Evolutionary conservation across 2,329 filamentous ascomycete genomes (phyloP), one percentile per base, ranked within the genome.

Genomic region (Metarhizium album): DNA sequence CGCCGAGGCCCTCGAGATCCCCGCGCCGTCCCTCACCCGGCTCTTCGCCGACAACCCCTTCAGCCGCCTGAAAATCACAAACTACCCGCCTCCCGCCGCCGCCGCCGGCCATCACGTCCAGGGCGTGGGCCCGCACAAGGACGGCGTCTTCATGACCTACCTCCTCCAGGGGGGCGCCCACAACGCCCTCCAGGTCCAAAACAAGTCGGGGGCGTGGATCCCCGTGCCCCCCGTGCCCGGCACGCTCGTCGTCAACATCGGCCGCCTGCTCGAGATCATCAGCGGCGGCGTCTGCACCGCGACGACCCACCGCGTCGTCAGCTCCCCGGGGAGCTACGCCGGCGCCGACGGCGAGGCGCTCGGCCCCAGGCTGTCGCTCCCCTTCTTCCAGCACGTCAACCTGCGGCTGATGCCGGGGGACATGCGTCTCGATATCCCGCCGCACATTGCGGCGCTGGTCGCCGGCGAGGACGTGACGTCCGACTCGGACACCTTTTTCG

Each of bases 61-160:
- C n/a, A n/a, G n/a, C n/a, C n/a, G n/a, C n/a, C n/a, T n/a, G n/a
- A n/a, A n/a, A n/a, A n/a, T n/a, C n/a, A n/a, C n/a, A n/a, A n/a
- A n/a, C n/a, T n/a, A n/a, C n/a, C n/a, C n/a, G n/a, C n/a, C n/a
- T n/a, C n/a, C n/a, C n/a, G n/a, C n/a, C n/a, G n/a, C n/a, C n/a
- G n/a, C n/a, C n/a, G n/a, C n/a, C n/a, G n/a, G n/a, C n/a, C n/a
- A n/a, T n/a, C n/a, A n/a, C n/a, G n/a, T 27, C 9, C 78, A 82
- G 62, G 79, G 79, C 1, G 78, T 83, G 1, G 80, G 79, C 0
- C 74, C 80, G 1, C 79, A 83, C 64, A 82, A 82, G 57, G 78
- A 81, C 60, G 82, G 75, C 0, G 81, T 78, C 0, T 83, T 78
- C 78, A 79, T 80, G 67, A 83, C 80, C 0, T 83, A 84, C 54